Conservation (phyloP, 23 red algal species). For the Chondrus crispus region DNA sequence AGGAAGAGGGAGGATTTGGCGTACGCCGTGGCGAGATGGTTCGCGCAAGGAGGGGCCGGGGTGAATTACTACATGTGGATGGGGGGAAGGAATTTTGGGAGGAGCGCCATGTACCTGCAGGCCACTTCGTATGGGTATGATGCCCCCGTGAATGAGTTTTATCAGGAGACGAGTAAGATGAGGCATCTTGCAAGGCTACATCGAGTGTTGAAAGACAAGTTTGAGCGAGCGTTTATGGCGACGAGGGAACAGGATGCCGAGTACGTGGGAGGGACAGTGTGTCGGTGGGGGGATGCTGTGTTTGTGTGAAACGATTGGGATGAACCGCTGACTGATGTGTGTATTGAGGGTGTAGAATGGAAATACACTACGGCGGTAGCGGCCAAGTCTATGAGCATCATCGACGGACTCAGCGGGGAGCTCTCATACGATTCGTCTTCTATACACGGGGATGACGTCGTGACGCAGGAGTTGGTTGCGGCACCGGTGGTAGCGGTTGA, state of each 20-base stretch:
- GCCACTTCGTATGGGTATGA: slow-evolving; percentile 89
- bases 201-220: slow-evolving; percentile 13
- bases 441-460: not conserved
- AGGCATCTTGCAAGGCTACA: slow-evolving; percentile 63
- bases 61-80: slow-evolving; percentile 96
- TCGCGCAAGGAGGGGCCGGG: slow-evolving; percentile 71
- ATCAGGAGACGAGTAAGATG: slow-evolving; percentile 33
- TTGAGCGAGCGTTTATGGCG: not conserved
- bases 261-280: slow-evolving; percentile 25
- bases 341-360: not conserved
- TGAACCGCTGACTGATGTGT: not conserved
- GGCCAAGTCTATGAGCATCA: not conserved
- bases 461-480: not conserved
- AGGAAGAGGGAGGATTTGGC: slow-evolving; percentile 60
- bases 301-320: slow-evolving; percentile 77
- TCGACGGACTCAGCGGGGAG: not conserved
- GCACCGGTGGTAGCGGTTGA: not conserved
- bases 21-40: slow-evolving; percentile 75
- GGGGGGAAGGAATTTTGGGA: slow-evolving; percentile 79
- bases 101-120: slow-evolving; percentile 78
- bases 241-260: not conserved
- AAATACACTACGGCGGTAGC: not conserved
- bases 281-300: slow-evolving; percentile 33
- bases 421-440: slow-evolving; percentile 52
- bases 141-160: slow-evolving; percentile 88